A percentile compares a stretch with the other conserved stretches of the same genome.
These are phyloP conservation scores for Zymoseptoria tritici DNA, from an alignment of 2,329 filamentous ascomycete genomes.

Conservation along the genomic window DNA sequence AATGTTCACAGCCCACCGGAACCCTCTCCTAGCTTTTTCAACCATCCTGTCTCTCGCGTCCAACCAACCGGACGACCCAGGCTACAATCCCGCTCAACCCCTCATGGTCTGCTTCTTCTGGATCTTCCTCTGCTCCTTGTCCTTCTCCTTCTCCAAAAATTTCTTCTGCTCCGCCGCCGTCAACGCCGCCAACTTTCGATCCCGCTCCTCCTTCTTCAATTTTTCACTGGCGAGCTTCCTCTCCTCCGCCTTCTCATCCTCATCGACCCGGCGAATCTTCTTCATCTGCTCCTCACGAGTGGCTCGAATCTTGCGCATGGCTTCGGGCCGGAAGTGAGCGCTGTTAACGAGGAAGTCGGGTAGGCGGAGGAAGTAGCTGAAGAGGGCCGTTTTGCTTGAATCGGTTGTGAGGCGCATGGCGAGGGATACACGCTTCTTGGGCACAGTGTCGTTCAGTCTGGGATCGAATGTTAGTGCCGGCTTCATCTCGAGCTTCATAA, in stretches of 20 bases:
- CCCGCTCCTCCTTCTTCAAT: conserved; percentile 70
- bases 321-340: conserved; percentile 82
- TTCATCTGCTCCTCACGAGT: conserved; percentile 73
- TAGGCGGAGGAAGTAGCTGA: conserved; percentile 71
- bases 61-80: neutral
- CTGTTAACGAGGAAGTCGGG: conserved; percentile 68
- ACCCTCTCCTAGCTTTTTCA: neutral
- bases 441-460: conserved; percentile 73
- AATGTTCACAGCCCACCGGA: neutral
- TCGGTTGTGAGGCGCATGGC: conserved; percentile 58
- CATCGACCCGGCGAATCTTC: conserved; percentile 70
- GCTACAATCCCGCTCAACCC: conserved; percentile 27
- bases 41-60: neutral
- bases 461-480: conserved; percentile 1
- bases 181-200: conserved; percentile 61
- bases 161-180: conserved; percentile 52
- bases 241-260: conserved; percentile 62
- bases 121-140: conserved; percentile 56
- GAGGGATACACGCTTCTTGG: conserved; percentile 81
- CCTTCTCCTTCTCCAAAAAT: conserved; percentile 73
- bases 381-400: conserved; percentile 62
- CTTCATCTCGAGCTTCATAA: neutral
- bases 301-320: conserved; percentile 71
- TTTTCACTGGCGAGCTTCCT: conserved; percentile 49
- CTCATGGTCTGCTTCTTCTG: conserved; percentile 57